A percentile compares a stretch with the other conserved stretches of the same genome.
These are phyloP conservation scores for Thinopyrum elongatum DNA, from an alignment of 176 grass and related monocot genomes.

Conservation along the genomic window DNA sequence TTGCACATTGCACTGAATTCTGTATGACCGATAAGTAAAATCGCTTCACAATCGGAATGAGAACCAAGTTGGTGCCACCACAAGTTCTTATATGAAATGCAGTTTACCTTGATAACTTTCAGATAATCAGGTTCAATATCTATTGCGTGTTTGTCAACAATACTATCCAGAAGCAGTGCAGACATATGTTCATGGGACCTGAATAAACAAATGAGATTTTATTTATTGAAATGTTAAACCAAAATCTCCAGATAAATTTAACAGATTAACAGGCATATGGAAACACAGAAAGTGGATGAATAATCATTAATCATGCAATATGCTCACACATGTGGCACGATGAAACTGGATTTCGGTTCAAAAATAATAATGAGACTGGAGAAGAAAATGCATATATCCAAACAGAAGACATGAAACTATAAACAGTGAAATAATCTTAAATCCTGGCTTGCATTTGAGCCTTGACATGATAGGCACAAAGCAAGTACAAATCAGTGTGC, in stretches of 20 bases:
- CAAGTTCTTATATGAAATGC: constrained; percentile 6
- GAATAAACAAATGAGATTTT: constrained; percentile 26
- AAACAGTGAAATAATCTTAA: not conserved
- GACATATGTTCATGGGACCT: constrained; percentile 96
- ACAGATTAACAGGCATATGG: constrained; percentile 1
- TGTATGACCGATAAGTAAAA: not conserved
- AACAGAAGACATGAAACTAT: not conserved
- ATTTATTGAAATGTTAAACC: not conserved
- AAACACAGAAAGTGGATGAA: not conserved
- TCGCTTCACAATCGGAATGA: not conserved
- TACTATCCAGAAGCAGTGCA: constrained; percentile 63
- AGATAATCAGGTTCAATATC: constrained; percentile 75
- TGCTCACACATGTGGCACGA: not conserved
- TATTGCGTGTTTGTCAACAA: constrained; percentile 86
- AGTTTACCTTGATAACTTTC: constrained; percentile 75
- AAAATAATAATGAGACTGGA: not conserved
- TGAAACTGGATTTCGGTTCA: not conserved
- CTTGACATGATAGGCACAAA: not conserved
- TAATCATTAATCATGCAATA: not conserved
- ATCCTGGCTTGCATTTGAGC: not conserved
- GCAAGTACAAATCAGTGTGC: not conserved
- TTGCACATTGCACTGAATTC: not conserved
- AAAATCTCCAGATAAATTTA: not conserved
- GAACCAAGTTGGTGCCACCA: not conserved
- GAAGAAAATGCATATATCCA: not conserved